These are phyloP conservation scores for Colletotrichum neosansevieriae DNA, from an alignment of 2,329 filamentous ascomycete species.

Conservation along the genomic window DNA sequence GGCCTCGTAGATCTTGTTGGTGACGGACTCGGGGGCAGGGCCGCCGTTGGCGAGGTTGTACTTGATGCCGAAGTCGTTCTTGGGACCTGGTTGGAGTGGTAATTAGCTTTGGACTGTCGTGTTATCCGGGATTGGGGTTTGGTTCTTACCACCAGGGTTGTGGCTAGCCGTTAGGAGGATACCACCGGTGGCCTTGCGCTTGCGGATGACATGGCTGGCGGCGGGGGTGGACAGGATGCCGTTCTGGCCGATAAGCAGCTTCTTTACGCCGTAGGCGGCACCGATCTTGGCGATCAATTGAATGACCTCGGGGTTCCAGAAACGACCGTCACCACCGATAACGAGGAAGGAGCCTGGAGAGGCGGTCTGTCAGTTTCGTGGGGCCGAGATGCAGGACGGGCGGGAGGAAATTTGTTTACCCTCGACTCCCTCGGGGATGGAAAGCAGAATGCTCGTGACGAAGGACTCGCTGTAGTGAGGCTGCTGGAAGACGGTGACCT, in stretches of 20 bases:
- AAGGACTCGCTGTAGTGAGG: slow-evolving; percentile 97
- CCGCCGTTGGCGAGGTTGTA: slow-evolving; percentile 98
- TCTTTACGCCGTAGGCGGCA: slow-evolving; percentile 98
- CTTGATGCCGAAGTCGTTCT: slow-evolving; percentile 98
- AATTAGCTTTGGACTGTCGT: slow-evolving; percentile 17
- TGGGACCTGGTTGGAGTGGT: slow-evolving; percentile 72
- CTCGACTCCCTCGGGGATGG: slow-evolving; percentile 93
- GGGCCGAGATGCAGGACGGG: too few relatives aligned
- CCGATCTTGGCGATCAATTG: slow-evolving; percentile 98
- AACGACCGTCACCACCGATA: slow-evolving; percentile 96
- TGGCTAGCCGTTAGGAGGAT: slow-evolving; percentile 97
- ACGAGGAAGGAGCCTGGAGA: slow-evolving; percentile 81
- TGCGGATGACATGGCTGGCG: slow-evolving; percentile 94
- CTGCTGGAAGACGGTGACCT: slow-evolving; percentile 97
- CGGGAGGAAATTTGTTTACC: slow-evolving; percentile 60
- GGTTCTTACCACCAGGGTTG: slow-evolving; percentile 88
- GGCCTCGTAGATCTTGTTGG: slow-evolving; percentile 96
- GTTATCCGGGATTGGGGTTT: too few relatives aligned
- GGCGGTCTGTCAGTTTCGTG: slow-evolving; percentile 22
- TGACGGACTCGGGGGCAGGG: slow-evolving; percentile 94
- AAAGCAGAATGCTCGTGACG: slow-evolving; percentile 91
- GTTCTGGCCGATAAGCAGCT: slow-evolving; percentile 94
- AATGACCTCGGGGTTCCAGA: slow-evolving; percentile 96
- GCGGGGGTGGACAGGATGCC: slow-evolving; percentile 97
- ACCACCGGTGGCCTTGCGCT: slow-evolving; percentile 93